Evolutionary conservation across 164 flowering plant species (phyloP).

Genomic region (Cinnamomum micranthum): DNA sequence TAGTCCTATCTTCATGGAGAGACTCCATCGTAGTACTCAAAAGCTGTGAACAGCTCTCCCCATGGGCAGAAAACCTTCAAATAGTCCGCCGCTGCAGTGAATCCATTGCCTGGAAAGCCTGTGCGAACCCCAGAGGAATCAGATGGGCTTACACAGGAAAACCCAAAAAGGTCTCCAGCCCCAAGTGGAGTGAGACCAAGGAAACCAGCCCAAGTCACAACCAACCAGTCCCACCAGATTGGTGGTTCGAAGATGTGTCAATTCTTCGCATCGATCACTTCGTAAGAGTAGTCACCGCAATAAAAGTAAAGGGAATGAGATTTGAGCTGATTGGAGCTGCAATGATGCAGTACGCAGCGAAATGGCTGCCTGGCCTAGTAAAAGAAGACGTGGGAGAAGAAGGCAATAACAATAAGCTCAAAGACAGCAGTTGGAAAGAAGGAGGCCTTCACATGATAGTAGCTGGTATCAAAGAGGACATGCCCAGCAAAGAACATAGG

Average conservation of each 20-base stretch:
- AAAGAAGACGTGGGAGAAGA: conserved; percentile 47
- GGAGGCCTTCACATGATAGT: conserved; percentile 81
- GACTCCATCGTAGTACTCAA: conserved; percentile 77
- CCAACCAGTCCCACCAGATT: conserved; percentile 68
- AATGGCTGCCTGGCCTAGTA: conserved; percentile 76
- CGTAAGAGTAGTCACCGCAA: conserved; percentile 83
- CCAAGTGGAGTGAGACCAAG: conserved; percentile 62
- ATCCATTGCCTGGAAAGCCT: conserved; percentile 92
- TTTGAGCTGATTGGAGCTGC: conserved; percentile 78
- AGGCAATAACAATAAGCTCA: conserved; percentile 25
- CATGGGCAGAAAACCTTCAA: conserved; percentile 82
- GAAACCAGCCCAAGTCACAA: conserved; percentile 57
- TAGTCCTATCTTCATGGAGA: conserved; percentile 81
- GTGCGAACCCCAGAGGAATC: conserved; percentile 78
- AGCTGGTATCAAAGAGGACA: conserved; percentile 54
- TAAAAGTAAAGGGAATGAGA: conserved; percentile 85
- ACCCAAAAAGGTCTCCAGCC: conserved; percentile 43
- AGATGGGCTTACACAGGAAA: conserved; percentile 72
- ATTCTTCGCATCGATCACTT: conserved; percentile 81
- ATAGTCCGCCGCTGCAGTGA: conserved; percentile 83
- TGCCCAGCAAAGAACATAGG: conserved; percentile 59
- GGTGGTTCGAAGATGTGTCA: conserved; percentile 93
- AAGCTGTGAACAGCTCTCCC: conserved; percentile 74
- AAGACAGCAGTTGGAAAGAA: conserved; percentile 55
- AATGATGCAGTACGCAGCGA: conserved; percentile 69